These are phyloP conservation scores for Trametes sp. DNA, from an alignment of 1,284 basidiomycete genomes.

Conservation along the genomic window DNA sequence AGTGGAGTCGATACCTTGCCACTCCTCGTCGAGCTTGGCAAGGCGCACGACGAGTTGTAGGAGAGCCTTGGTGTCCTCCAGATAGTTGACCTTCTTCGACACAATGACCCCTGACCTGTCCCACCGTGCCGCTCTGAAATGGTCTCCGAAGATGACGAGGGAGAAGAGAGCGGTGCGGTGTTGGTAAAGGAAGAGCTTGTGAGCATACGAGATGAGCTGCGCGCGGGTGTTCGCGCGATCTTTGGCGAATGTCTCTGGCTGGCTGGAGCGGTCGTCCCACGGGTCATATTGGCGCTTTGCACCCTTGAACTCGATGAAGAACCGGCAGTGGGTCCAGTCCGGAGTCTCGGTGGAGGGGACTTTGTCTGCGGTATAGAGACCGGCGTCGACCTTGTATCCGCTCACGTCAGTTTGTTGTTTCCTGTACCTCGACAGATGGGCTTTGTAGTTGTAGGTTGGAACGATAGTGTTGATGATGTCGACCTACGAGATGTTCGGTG, in stretches of 20 bases:
- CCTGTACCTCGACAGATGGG: not conserved
- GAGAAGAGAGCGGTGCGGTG: constrained; percentile 4
- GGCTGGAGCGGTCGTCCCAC: not conserved
- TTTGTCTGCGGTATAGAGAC: not conserved
- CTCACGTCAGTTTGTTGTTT: not conserved
- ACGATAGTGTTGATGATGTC: too few relatives aligned
- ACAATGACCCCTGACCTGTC: constrained; percentile 29
- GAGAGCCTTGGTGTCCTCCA: constrained; percentile 15
- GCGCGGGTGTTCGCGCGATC: not conserved
- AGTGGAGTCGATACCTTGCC: constrained; percentile 25
- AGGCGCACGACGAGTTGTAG: constrained; percentile 25
- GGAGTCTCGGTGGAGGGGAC: constrained; percentile 2
- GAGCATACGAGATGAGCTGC: constrained; percentile 5
- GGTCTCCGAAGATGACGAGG: constrained; percentile 1
- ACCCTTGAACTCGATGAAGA: constrained; percentile 17
- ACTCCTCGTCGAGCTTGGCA: constrained; percentile 1
- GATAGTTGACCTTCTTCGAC: constrained; percentile 22
- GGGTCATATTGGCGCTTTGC: not conserved
- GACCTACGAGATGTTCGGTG: too few relatives aligned
- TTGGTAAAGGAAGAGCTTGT: constrained; percentile 2
- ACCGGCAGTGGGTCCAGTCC: constrained; percentile 1
- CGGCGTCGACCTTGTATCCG: constrained; percentile 8
- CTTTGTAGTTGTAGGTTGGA: not conserved
- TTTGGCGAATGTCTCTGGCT: not conserved
- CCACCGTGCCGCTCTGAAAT: constrained; percentile 24